These are phyloP conservation scores for Capsella rubella DNA, from an alignment of 441 rosid species.

Conservation along the genomic window DNA sequence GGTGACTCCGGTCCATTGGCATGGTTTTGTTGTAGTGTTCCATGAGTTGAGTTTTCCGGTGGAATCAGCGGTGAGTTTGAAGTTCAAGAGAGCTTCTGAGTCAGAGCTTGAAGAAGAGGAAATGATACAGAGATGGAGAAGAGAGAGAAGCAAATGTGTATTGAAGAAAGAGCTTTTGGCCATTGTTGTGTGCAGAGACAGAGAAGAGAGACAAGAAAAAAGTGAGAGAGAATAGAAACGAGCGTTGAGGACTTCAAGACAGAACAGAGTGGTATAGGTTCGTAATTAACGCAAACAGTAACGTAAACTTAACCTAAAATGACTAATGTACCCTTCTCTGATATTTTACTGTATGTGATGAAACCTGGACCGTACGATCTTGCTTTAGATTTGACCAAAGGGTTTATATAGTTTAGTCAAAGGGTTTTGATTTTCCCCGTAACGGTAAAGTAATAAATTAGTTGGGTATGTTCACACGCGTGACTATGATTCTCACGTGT, in stretches of 20 bases:
- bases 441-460: slow-evolving; percentile 24
- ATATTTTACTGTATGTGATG: not conserved
- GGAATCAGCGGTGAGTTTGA: slow-evolving; percentile 64
- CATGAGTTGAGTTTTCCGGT: slow-evolving; percentile 60
- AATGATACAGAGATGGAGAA: slow-evolving; percentile 17
- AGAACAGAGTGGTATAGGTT: slow-evolving; percentile 18
- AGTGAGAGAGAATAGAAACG: slow-evolving; percentile 24
- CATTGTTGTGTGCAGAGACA: slow-evolving; percentile 52
- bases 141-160: slow-evolving; percentile 18
- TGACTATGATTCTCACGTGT: slow-evolving; percentile 43
- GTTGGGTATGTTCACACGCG: slow-evolving; percentile 28
- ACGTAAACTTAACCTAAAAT: not conserved
- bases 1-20: slow-evolving; percentile 64
- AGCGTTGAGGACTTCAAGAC: slow-evolving; percentile 29
- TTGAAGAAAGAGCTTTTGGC: slow-evolving; percentile 40
- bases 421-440: slow-evolving; percentile 23
- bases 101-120: slow-evolving; percentile 49
- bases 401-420: slow-evolving; percentile 11
- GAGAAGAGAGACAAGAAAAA: slow-evolving; percentile 16
- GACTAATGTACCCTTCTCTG: slow-evolving; percentile 24
- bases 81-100: slow-evolving; percentile 54
- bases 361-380: slow-evolving; percentile 20
- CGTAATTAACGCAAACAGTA: slow-evolving; percentile 20
- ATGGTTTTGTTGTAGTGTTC: slow-evolving; percentile 56
- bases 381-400: slow-evolving; percentile 19